These are phyloP conservation scores for Syncephalastrum racemosum DNA, from an alignment of 371 early-diverging fungal genomes.

Conservation along the genomic window DNA sequence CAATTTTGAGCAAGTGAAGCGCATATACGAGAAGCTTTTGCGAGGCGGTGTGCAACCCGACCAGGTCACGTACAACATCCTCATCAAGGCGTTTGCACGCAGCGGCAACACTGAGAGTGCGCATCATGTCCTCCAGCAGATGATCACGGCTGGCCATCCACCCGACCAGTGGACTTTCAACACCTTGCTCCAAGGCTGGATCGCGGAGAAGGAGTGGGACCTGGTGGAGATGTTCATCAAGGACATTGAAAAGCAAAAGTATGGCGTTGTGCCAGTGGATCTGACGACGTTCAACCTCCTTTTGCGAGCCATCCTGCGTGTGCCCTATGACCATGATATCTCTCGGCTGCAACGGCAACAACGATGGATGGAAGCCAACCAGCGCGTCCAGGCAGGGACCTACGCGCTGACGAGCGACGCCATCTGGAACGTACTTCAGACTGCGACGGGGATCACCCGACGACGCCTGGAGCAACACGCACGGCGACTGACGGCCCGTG, in stretches of 20 bases:
- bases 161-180: conserved; percentile 35
- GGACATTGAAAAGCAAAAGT: not conserved
- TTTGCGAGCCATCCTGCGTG: conserved; percentile 35
- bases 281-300: conserved; percentile 38
- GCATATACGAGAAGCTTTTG: conserved; percentile 25
- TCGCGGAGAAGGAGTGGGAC: conserved; percentile 28
- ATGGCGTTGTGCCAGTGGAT: conserved; percentile 15
- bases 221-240: conserved; percentile 27
- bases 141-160: conserved; percentile 22
- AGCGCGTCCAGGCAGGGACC: conserved; percentile 5
- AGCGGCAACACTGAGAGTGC: conserved; percentile 53
- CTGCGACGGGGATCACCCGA: conserved; percentile 22
- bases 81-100: conserved; percentile 75
- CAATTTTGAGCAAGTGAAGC: conserved; percentile 24
- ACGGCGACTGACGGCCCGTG: not conserved
- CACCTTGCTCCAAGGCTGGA: conserved; percentile 35
- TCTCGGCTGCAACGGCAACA: conserved; percentile 14
- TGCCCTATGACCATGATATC: conserved; percentile 17
- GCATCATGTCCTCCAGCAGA: conserved; percentile 24
- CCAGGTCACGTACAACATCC: conserved; percentile 73
- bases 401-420: conserved; percentile 21
- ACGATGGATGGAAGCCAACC: conserved; percentile 16
- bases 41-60: conserved; percentile 66
- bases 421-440: conserved; percentile 41
- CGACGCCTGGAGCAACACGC: not conserved